phyloP scores from a whole-genome alignment of 768 basidiomycete species.

The Lyophyllum semitale region DNA sequence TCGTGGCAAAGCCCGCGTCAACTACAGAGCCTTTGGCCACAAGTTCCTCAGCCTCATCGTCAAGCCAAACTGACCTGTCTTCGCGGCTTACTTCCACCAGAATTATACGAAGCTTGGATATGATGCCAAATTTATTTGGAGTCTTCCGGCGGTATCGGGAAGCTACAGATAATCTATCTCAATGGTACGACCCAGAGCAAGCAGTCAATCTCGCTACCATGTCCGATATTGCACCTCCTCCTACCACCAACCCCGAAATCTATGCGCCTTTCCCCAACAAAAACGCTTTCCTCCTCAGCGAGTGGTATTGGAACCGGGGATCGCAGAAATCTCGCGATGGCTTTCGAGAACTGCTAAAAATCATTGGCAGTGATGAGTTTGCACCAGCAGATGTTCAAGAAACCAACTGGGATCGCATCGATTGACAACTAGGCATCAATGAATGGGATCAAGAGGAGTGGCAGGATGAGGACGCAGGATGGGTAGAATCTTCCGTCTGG shows the following conservation, averaged over 20 bases:
- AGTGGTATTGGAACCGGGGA: slow-evolving; percentile 22
- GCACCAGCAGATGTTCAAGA: slow-evolving; percentile 1
- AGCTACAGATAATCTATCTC: no score
- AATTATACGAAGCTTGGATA: no score
- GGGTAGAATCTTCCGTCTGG: slow-evolving; percentile 6
- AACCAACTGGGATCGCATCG: slow-evolving; percentile 4
- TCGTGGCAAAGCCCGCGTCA: no score
- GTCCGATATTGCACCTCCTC: no score
- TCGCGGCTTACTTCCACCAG: no score
- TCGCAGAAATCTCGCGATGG: slow-evolving; percentile 18
- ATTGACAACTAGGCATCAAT: neutral
- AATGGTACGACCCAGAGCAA: no score
- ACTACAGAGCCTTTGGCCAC: no score
- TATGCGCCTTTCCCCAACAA: slow-evolving; percentile 14
- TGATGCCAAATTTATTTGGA: no score
- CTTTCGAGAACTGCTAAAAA: slow-evolving; percentile 14
- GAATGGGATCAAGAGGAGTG: slow-evolving; percentile 4
- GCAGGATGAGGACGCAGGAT: slow-evolving; percentile 15
- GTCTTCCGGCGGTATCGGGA: no score
- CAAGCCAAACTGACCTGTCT: no score
- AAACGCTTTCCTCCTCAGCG: slow-evolving; percentile 11
- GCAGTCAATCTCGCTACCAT: no score
- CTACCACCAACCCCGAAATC: neutral
- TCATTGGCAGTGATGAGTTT: slow-evolving; percentile 7
- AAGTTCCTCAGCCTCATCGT: no score